Base-by-base conservation (phyloP, 176 grass and related monocot species). In the Carex pumila region DNA sequence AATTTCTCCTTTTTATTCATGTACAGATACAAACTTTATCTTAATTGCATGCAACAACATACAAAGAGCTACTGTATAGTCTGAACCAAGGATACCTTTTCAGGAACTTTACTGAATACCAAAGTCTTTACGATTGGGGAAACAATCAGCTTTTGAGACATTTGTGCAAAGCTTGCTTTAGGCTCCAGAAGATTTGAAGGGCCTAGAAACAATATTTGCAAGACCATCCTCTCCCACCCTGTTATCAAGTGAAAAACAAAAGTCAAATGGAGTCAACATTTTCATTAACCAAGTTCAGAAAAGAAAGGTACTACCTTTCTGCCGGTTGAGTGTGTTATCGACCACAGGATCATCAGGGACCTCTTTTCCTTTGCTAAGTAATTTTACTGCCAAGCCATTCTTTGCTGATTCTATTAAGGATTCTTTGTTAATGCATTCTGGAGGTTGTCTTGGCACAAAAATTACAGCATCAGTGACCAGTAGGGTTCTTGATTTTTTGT, bases 101-200 rank as follows among this genome's bases (percentile, higher is more conserved):
- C 95, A 62, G 95, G 95, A 22, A 95, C 95, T 92, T 98, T 98
- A 85, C 89, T 95, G 85, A 98, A 98, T 64, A 95, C 92, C 1
- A 98, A 89, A 41, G 92, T 98, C 81, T 98, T 98, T 4, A 98
- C 92, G 77, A 95, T 98, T 14, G 95, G 95, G n/a, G 95, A 98
- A 31, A 98, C 95, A 14, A 95, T 95, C 80, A 95, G 49, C 54
- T 98, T 98, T 63, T 92, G 92, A 0, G 92, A 98, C 95, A 98
- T 95, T 68, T 95, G 95, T 62, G 91, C 91, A 86, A 98, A 98
- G 68, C 92, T 98, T 7, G 87, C 79, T 5, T 88, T 94, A 12
- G 95, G 95, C 58, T 98, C 95, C 6, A 98, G 85, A 65, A 98
- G 92, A 89, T 98, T 98, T 69, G 92, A 95, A 36, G 92, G 95